Conservation (phyloP, 2,329 filamentous ascomycete genomes). For the Ophiocordyceps camponoti-floridani region DNA sequence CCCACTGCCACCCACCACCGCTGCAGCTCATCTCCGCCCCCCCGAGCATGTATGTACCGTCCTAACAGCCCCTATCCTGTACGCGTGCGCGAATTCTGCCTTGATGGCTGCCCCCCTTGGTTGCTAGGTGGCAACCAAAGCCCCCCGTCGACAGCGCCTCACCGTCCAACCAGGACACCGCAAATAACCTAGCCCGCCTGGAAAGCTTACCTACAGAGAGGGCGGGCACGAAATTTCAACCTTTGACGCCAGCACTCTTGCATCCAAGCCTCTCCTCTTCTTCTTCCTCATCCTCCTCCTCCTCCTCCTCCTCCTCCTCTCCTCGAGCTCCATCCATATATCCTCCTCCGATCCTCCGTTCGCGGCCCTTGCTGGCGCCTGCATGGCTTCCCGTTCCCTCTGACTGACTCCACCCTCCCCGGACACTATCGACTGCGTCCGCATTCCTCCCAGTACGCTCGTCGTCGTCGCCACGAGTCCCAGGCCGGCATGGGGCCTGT, state of each 20-base stretch:
- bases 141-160: no score
- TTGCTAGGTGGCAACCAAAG: no score
- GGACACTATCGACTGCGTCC: not conserved
- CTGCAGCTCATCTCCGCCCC: not conserved
- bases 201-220: no score
- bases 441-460: conserved; percentile 1
- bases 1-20: no score
- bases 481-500: conserved; percentile 27
- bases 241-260: not conserved
- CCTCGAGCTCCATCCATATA: no score
- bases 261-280: not conserved
- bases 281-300: not conserved
- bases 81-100: no score
- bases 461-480: not conserved
- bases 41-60: not conserved
- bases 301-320: not conserved
- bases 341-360: not conserved
- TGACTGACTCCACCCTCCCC: not conserved
- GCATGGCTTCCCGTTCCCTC: not conserved
- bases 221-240: no score
- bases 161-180: no score
- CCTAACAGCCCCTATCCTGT: no score
- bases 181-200: no score
- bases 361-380: not conserved
- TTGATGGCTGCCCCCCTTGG: no score